These are phyloP conservation scores for Syzygium malaccense DNA, from an alignment of 441 rosid genomes.

Conservation along the genomic window DNA sequence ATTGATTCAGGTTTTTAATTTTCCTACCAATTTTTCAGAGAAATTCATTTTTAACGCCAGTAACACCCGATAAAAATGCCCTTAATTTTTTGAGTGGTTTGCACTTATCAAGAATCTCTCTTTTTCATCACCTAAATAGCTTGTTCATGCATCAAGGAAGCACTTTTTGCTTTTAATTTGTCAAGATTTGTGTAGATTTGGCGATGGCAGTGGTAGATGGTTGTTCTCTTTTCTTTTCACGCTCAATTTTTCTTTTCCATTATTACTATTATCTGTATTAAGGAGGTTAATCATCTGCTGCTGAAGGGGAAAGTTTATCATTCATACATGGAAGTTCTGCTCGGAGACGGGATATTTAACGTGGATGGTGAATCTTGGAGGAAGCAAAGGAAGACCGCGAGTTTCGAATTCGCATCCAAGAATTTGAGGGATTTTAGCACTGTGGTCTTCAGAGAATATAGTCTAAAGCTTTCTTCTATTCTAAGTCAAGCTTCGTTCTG, in stretches of 20 bases:
- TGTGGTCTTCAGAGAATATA: conserved; percentile 81
- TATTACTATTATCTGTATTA: neutral
- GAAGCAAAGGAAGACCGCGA: conserved; percentile 89
- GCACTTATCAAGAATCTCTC: neutral
- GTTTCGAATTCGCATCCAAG: conserved; percentile 96
- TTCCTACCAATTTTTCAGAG: neutral
- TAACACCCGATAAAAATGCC: neutral
- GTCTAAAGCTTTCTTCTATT: conserved; percentile 44
- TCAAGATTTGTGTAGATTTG: neutral
- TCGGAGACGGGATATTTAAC: conserved; percentile 93
- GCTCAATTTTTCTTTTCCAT: neutral
- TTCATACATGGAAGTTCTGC: conserved; percentile 88
- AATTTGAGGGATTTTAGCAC: conserved; percentile 89
- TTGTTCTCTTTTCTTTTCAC: neutral
- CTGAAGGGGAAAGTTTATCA: conserved; percentile 80
- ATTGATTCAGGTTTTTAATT: neutral
- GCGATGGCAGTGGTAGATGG: neutral
- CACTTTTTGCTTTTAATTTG: neutral
- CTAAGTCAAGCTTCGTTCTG: conserved; percentile 37
- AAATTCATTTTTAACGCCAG: neutral
- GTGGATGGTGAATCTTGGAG: conserved; percentile 92
- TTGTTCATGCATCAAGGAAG: neutral
- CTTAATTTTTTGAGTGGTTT: neutral
- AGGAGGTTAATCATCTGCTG: neutral
- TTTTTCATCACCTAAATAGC: neutral